Base-by-base conservation (phyloP, 1,139 yeast genomes). In the Sugiyamaella sp. region DNA sequence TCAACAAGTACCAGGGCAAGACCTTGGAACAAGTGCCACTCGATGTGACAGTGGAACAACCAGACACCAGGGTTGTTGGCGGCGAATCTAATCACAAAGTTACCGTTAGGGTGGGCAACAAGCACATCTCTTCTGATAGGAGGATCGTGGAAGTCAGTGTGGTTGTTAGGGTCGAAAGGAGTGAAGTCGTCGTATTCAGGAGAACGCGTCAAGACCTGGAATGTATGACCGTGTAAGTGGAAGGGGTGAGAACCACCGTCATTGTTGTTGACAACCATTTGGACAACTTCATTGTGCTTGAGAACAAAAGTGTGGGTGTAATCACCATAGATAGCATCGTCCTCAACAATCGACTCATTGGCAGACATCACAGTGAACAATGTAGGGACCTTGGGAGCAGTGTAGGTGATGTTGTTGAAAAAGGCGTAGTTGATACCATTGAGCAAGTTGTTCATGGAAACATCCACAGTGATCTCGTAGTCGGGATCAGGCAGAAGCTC, bases 11-110 rank as follows among this genome's bases (percentile, higher is more conserved):
- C 76, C 56, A 86, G 67, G 39, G 90, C 91, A 57, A 89, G 78
- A 58, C 97, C 97, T 72, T 89, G 96, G 64, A 82, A 84, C 75
- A 89, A 79, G 74, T 89, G 97, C 97, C 97, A 89, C 66, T 89
- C 96, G 61, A 89, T 85, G 66, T 89, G 97, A 73, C 97, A 90
- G 70, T 89, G 97, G 88, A 89, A 89, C 66, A 86, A 77, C 95
- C 96, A 89, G 40, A 88, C 89, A 65, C 96, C 96, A 24, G 96
- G 96, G 69, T 89, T 88, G 65, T 85, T 82, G 50, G 95, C 89
- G 61, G 76, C 79, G 72, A 88, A 87, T 66, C 96, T 77, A 46
- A 74, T 48, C 20, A 79, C 69, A 65, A 89, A 78, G 71, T 84
- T 83, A 27, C 91, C 87, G 63, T 84, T 84, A 27, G 87, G 83